Evolutionary conservation across 2,329 filamentous ascomycete genomes (phyloP), one percentile per base, ranked within the genome.

Genomic region (Pseudopyrenochaeta lycopersici): DNA sequence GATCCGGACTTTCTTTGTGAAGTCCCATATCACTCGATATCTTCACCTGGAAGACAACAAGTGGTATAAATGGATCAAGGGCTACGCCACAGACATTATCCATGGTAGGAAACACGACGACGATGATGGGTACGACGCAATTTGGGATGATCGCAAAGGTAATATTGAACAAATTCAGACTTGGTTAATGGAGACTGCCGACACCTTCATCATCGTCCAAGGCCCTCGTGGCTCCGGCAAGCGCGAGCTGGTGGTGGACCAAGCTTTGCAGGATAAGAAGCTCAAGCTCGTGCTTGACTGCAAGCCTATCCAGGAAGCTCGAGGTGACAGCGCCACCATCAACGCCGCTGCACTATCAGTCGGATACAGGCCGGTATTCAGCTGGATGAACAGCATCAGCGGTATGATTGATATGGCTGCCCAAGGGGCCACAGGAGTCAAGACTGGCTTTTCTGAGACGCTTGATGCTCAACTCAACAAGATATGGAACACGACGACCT

Each of bases 381-480:
- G 91, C 0, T 98, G 93, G 91, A 90, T 96, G 78, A 97, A 98
- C 76, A 97, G 88, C 68, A 86, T 98, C 62, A 96, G 91, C 76
- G 96, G 92, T 72, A 86, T 97, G 77, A 82, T 97, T 60, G 95
- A 98, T 66, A 84, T 98, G 32, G 95, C 94, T 18, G 91, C 95
- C 1, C 94, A 97, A 73, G 91, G 93, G 64, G 95, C 95, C 11
- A 96, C 94, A 17, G 94, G 94, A 11, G 90, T 96, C 52, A 97
- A 98, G 77, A 90, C 92, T 5, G 93, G 93, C 7, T 97, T 98
- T 71, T 96, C 91, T 0, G 94, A 97, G 72, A 97, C 92, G 0
- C 80, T 97, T 23, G 94, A 97, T 70, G 88, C 90, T 0, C 93
- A 98, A 67, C 79, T 98, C 14, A 87, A 85, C 72, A 97, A 97